phyloP scores from a whole-genome alignment of 495 filamentous ascomycete species.

The Aspergillus sclerotiicarbonarius region DNA sequence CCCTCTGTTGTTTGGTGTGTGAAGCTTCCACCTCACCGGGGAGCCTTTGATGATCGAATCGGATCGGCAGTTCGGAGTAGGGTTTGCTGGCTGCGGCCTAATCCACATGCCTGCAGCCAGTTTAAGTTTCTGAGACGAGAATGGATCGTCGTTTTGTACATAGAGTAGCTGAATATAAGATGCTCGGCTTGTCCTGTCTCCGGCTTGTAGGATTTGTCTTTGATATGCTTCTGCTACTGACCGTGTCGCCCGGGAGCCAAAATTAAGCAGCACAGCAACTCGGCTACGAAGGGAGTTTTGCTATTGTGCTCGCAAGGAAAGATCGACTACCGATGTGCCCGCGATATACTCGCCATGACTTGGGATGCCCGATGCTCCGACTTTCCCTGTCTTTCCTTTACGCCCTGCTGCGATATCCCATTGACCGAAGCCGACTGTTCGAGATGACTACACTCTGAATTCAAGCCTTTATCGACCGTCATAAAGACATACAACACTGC shows the following conservation, averaged over 20 bases:
- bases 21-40: slow-evolving; percentile 9
- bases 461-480: too few species aligned
- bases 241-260: neutral
- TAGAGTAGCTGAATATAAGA: slow-evolving; percentile 7
- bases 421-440: neutral
- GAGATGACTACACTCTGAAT: too few species aligned
- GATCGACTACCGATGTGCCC: neutral
- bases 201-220: neutral
- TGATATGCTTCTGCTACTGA: neutral
- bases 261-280: neutral
- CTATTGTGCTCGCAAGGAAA: neutral
- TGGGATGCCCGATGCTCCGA: neutral
- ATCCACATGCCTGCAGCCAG: slow-evolving; percentile 3
- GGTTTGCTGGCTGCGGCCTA: slow-evolving; percentile 11
- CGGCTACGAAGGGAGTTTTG: slow-evolving; percentile 4
- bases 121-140: neutral
- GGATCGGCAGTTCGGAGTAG: slow-evolving; percentile 10
- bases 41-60: neutral
- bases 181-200: neutral
- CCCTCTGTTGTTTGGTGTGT: slow-evolving; percentile 19
- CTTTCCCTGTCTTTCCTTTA: neutral
- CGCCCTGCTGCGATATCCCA: neutral
- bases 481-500: too few species aligned
- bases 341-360: neutral
- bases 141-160: slow-evolving; percentile 2